These are phyloP conservation scores for Paralagenidium karlingii DNA, from an alignment of 352 stramenopile genomes.

Conservation along the genomic window DNA sequence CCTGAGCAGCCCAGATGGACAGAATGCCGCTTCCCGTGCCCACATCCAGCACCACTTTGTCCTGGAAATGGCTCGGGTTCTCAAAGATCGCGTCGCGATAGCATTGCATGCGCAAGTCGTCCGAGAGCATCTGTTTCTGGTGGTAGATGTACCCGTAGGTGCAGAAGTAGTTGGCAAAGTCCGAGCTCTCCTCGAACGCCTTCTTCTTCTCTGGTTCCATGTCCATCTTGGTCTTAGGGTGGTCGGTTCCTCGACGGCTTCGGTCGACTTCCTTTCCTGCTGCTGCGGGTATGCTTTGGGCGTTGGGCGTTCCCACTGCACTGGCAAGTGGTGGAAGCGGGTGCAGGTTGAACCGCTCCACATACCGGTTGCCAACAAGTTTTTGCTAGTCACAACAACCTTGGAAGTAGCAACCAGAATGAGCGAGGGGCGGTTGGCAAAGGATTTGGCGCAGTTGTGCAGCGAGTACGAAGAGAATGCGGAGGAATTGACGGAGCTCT, in stretches of 20 bases:
- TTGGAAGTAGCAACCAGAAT: neutral
- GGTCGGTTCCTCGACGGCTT: no score
- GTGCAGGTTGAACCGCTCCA: neutral
- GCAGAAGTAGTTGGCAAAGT: constrained; percentile 88
- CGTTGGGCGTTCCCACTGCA: no score
- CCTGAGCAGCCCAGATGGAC: constrained; percentile 96
- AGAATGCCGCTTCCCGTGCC: constrained; percentile 98
- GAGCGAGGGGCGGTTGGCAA: neutral
- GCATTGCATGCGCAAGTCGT: constrained; percentile 98
- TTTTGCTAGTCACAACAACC: no score
- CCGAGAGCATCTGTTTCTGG: constrained; percentile 98
- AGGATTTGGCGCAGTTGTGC: constrained; percentile 34
- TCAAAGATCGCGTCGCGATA: constrained; percentile 98
- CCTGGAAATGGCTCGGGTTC: constrained; percentile 96
- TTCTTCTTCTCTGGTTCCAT: constrained; percentile 72
- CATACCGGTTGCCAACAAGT: neutral
- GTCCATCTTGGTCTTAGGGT: no score
- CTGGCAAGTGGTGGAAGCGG: no score
- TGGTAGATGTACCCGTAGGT: constrained; percentile 87
- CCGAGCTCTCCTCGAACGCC: constrained; percentile 64
- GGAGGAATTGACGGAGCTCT: constrained; percentile 40
- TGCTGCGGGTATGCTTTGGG: no score
- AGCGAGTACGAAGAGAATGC: constrained; percentile 54
- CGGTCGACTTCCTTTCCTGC: no score
- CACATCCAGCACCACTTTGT: constrained; percentile 99